phyloP scores from a whole-genome alignment of 495 filamentous ascomycete genomes.

The Xylaria scruposa region DNA sequence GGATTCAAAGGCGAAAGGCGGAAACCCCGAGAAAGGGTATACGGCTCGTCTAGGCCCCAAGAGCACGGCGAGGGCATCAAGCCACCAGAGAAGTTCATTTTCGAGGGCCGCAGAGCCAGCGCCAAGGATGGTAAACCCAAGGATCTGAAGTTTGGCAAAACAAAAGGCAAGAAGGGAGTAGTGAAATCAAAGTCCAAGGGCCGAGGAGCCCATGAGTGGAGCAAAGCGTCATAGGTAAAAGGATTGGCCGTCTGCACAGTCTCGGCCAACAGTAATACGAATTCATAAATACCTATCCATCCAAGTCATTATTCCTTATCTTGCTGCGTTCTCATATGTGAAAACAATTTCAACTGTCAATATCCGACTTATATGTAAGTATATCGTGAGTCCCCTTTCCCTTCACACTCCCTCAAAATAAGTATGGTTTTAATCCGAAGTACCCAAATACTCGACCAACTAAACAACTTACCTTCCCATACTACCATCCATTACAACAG shows the following conservation, averaged over 20 bases:
- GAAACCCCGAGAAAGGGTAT: constrained; percentile 33
- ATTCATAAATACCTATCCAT: constrained; percentile 5
- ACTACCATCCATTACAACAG: constrained; percentile 4
- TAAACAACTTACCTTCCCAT: not conserved
- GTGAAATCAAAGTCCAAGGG: constrained; percentile 55
- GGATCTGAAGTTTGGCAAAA: constrained; percentile 66
- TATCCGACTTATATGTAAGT: not conserved
- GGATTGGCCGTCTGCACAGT: not conserved
- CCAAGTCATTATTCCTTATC: not conserved
- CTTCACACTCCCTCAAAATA: not conserved
- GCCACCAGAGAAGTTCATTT: constrained; percentile 73
- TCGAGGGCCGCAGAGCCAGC: constrained; percentile 88
- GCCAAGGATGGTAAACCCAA: constrained; percentile 65
- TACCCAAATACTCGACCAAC: not conserved
- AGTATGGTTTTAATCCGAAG: not conserved
- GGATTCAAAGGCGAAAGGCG: constrained; percentile 48
- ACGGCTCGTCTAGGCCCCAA: not conserved
- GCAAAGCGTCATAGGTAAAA: constrained; percentile 42
- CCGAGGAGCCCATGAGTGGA: constrained; percentile 68
- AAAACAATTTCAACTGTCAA: not conserved
- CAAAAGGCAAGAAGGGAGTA: constrained; percentile 63
- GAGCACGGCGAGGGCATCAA: constrained; percentile 49
- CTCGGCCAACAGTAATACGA: constrained; percentile 15
- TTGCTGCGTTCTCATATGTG: not conserved
- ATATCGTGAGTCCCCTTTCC: not conserved